phyloP scores from a whole-genome alignment of 345 rosid genomes.

The Arabis alpina region DNA sequence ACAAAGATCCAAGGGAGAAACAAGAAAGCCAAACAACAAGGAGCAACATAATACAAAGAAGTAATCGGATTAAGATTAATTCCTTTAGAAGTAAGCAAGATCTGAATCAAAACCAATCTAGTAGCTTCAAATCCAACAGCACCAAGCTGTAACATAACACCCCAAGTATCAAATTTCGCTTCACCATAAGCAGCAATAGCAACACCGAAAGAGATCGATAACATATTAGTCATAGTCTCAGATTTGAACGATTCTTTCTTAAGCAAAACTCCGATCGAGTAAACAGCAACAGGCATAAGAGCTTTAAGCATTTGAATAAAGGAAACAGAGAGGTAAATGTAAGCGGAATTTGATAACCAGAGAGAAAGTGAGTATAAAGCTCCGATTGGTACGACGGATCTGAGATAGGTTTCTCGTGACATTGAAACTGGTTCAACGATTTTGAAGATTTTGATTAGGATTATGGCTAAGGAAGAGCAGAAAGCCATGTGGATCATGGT shows the following conservation, averaged over 20 bases:
- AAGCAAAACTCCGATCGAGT: conserved; percentile 80
- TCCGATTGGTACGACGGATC: conserved; percentile 94
- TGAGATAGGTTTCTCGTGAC: conserved; percentile 76
- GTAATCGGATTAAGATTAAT: conserved; percentile 85
- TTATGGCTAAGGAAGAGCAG: conserved; percentile 81
- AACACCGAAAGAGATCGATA: conserved; percentile 92
- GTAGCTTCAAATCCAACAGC: conserved; percentile 96
- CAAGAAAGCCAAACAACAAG: conserved; percentile 83
- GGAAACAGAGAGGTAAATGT: conserved; percentile 92
- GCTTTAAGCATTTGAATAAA: conserved; percentile 98
- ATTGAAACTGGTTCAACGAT: conserved; percentile 88
- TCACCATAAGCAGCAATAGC: conserved; percentile 93
- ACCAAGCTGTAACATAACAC: conserved; percentile 82
- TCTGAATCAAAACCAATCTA: conserved; percentile 85
- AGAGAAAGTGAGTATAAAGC: conserved; percentile 86
- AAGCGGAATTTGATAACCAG: conserved; percentile 98
- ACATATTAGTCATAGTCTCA: conserved; percentile 85
- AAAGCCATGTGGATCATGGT: conserved; percentile 99
- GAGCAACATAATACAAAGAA: conserved; percentile 82
- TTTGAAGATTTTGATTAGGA: conserved; percentile 90
- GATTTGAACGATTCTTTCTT: conserved; percentile 71
- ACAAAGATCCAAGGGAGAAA: conserved; percentile 91
- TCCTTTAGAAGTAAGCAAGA: conserved; percentile 87
- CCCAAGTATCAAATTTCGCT: conserved; percentile 91
- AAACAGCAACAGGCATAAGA: conserved; percentile 96